A percentile compares a stretch with the other conserved stretches of the same genome.
Evolutionary conservation across 106 monocot species (phyloP).

Genomic region (Acorus gramineus): DNA sequence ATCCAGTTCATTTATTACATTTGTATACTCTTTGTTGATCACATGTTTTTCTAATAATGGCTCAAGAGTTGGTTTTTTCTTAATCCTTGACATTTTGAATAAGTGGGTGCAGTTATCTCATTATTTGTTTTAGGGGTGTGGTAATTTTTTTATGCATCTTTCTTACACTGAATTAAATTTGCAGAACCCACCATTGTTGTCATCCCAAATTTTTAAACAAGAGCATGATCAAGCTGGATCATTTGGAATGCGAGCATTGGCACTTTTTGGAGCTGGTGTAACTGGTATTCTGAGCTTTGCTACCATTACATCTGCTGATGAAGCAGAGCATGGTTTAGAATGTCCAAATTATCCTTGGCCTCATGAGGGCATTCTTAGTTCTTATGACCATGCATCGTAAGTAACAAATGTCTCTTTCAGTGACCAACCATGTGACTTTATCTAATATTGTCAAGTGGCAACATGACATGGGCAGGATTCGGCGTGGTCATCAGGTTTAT

Average conservation of each 20-base stretch:
- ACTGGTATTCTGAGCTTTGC: slow-evolving; percentile 53
- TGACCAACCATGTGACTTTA: not conserved
- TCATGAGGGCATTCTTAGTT: slow-evolving; percentile 84
- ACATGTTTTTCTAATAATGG: too few species aligned
- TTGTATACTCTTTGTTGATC: too few species aligned
- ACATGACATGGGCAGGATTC: slow-evolving; percentile 31
- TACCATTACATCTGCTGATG: slow-evolving; percentile 46
- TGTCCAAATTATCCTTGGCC: slow-evolving; percentile 93
- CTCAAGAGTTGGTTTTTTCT: too few species aligned
- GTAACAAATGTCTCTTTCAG: slow-evolving; percentile 4
- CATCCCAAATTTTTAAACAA: slow-evolving; percentile 18
- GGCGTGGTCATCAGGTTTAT: slow-evolving; percentile 74
- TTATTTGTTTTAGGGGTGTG: not conserved
- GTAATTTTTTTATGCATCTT: not conserved
- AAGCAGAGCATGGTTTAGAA: slow-evolving; percentile 80
- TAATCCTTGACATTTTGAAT: not conserved
- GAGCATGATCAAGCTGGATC: slow-evolving; percentile 51
- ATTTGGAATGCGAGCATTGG: slow-evolving; percentile 38
- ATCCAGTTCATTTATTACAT: too few species aligned
- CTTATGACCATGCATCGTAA: slow-evolving; percentile 97
- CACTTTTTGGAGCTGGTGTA: slow-evolving; percentile 49
- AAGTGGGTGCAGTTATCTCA: not conserved
- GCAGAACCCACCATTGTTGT: slow-evolving; percentile 21
- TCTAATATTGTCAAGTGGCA: not conserved
- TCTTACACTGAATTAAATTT: not conserved